These are phyloP conservation scores for Vigna nakashimae DNA, from an alignment of 306 rosid species.

Conservation along the genomic window DNA sequence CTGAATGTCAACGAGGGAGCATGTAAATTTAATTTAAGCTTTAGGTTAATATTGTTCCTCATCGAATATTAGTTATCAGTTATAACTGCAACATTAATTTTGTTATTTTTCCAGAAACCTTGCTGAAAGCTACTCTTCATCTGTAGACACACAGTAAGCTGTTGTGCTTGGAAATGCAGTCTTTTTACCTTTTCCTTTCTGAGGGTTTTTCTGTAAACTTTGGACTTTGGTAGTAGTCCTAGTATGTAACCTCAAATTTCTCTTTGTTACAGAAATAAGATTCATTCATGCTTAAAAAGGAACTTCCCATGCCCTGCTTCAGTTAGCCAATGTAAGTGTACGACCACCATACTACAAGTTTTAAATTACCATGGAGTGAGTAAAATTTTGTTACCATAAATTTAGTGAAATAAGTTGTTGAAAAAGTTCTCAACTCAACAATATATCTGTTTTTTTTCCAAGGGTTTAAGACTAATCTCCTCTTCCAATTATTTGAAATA, in stretches of 20 bases:
- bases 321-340: constrained; percentile 54
- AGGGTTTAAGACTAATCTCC: neutral
- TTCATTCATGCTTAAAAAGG: constrained; percentile 69
- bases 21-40: constrained; percentile 63
- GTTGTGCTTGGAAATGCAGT: constrained; percentile 37
- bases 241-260: constrained; percentile 32
- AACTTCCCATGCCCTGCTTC: constrained; percentile 73
- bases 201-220: constrained; percentile 23
- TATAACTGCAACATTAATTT: constrained; percentile 32
- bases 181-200: constrained; percentile 16
- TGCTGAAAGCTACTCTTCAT: constrained; percentile 82
- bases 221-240: constrained; percentile 29
- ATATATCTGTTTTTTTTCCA: neutral
- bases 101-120: constrained; percentile 71
- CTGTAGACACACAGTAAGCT: constrained; percentile 62
- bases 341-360: neutral
- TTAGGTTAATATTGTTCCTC: constrained; percentile 1
- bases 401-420: constrained; percentile 2
- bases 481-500: constrained; percentile 8
- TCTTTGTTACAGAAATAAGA: constrained; percentile 52
- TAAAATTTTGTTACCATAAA: neutral
- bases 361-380: neutral
- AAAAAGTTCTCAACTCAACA: neutral
- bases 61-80: constrained; percentile 13
- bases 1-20: constrained; percentile 76